phyloP scores from a whole-genome alignment of 371 early-diverging fungal genomes.

The Lichtheimia ornata region DNA sequence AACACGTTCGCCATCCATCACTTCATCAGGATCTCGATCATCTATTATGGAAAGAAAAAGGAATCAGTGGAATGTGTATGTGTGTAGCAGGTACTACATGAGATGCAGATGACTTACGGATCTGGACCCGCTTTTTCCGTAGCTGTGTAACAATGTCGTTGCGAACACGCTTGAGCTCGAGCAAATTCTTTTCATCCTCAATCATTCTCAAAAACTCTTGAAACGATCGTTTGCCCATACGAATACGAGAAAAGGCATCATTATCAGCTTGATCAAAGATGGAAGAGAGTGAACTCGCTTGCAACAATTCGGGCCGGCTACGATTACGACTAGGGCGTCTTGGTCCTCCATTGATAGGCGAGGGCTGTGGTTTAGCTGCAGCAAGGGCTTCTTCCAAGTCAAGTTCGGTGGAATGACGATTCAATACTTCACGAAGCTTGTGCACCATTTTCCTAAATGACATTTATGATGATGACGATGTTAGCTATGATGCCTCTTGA shows the following conservation, averaged over 20 bases:
- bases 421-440: slow-evolving; percentile 71
- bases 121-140: slow-evolving; percentile 62
- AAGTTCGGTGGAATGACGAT: slow-evolving; percentile 61
- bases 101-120: slow-evolving; percentile 35
- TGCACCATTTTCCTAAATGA: slow-evolving; percentile 64
- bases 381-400: slow-evolving; percentile 11
- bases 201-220: slow-evolving; percentile 79
- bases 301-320: slow-evolving; percentile 10
- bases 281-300: slow-evolving; percentile 23
- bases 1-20: slow-evolving; percentile 83
- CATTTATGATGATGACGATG: background rate
- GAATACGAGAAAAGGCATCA: slow-evolving; percentile 17
- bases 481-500: background rate
- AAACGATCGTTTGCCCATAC: slow-evolving; percentile 57
- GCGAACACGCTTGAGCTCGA: slow-evolving; percentile 66
- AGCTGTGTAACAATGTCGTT: slow-evolving; percentile 80
- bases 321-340: background rate
- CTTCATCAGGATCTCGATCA: slow-evolving; percentile 69
- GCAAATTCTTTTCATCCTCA: slow-evolving; percentile 66
- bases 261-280: slow-evolving; percentile 30
- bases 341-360: background rate
- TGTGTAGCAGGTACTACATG: background rate
- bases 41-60: slow-evolving; percentile 33
- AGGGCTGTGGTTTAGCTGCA: background rate
- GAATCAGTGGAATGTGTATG: too few species aligned